A percentile compares a stretch with the other conserved stretches of the same genome.
These are phyloP conservation scores for Kwoniella heveanensis DNA, from an alignment of 768 basidiomycete genomes.

Conservation along the genomic window DNA sequence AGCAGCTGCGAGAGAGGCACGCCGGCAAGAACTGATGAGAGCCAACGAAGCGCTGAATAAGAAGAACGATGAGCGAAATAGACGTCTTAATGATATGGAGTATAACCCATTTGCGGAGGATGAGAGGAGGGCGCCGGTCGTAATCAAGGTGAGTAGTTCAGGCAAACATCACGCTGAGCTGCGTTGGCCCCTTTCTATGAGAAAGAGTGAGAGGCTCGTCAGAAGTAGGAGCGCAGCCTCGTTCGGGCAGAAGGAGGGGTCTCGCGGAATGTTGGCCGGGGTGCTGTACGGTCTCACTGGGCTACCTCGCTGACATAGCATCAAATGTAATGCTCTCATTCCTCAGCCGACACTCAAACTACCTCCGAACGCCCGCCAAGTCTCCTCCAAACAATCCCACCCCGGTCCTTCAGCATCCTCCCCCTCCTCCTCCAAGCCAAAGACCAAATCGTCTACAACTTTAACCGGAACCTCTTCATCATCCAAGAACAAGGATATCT, in stretches of 20 bases:
- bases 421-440: not conserved
- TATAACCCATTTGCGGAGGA: slow-evolving; percentile 51
- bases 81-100: slow-evolving; percentile 10
- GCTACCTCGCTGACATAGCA: too few species aligned
- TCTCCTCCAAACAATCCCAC: slow-evolving; percentile 17
- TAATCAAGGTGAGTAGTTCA: slow-evolving; percentile 11
- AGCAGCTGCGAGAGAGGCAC: slow-evolving; percentile 36
- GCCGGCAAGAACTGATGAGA: slow-evolving; percentile 34
- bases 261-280: too few species aligned
- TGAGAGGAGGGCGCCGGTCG: slow-evolving; percentile 14
- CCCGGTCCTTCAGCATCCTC: slow-evolving; percentile 14
- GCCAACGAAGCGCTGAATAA: slow-evolving; percentile 39
- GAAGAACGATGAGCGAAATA: slow-evolving; percentile 7
- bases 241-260: too few species aligned
- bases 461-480: not conserved
- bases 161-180: too few species aligned
- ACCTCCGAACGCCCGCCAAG: not conserved
- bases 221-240: too few species aligned
- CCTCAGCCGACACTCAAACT: not conserved
- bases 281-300: too few species aligned
- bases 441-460: not conserved
- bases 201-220: too few species aligned
- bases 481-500: slow-evolving; percentile 12
- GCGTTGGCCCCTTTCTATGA: not conserved
- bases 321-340: too few species aligned